Evolutionary conservation across 2,329 filamentous ascomycete genomes (phyloP), one percentile per base, ranked within the genome.

Genomic region (Ceratocystis harringtonii): DNA sequence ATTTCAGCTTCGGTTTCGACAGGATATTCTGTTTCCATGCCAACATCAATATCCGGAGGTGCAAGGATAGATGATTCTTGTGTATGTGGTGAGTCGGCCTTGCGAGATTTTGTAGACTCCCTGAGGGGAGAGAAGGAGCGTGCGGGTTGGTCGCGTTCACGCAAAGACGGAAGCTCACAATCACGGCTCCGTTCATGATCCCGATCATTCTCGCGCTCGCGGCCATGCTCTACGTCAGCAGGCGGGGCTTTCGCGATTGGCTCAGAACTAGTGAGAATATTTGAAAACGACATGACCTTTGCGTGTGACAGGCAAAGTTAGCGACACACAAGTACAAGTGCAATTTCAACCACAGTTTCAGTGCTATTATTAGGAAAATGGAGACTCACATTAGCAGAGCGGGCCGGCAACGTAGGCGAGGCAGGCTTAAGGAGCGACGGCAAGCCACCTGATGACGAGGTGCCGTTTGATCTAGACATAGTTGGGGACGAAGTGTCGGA

Each of bases 241-340:
- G 10, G 15, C 48, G 45, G n/a, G 22, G 62, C 22, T 45, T 60
- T 64, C 1, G 57, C 44, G 48, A 83, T 80, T 64, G 88, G 85
- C 65, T 90, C 86, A 65, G 88, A 81, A 70, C 84, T 91, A 3
- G 90, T 92, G 55, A 97, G 85, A 67, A 97, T 95, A 73, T 92
- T 96, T 69, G 90, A 94, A 72, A 97, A 94, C 4, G 92, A 94
- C 92, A 96, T 96, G 64, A 92, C 88, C 73, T 95, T 89, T 67
- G 43, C 1, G 44, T 44, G 12, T 28, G 48, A 64, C 12, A 57
- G 17, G 22, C 12, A 60, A 19, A 15, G 65, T 69, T 66, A 68
- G 65, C 61, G 43, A 25, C 22, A 28, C 22, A 61, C 44, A 60
- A 25, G n/a, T 22, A 45, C 30, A 44, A 25, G 10, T 19, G n/a